Base-by-base conservation (phyloP, 225 moss, liverwort and hornwort species). In the Physcomitrellopsis africana region DNA sequence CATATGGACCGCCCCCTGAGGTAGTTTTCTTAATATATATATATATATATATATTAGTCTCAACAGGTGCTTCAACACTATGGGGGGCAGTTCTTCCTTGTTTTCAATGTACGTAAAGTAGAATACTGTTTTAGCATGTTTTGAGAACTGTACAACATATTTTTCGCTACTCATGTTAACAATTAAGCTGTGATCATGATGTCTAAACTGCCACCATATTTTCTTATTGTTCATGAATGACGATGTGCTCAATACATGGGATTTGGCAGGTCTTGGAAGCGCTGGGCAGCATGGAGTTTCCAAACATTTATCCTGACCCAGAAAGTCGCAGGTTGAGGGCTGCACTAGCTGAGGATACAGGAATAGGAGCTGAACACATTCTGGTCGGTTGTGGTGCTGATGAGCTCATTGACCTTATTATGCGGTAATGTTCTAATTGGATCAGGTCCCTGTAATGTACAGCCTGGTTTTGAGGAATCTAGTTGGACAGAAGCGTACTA, bases 1-100 rank as follows among this genome's bases (percentile, higher is more conserved):
- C 95, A 3, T 99, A 99, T 77, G 97, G 97, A 18, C 97, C 97
- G 1, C 97, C 97, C 67, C 93, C 97, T 62, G 94, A 95, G 93
- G 97, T 89, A 72, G 62, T 47, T 74, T 23, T 24, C 24, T 24
- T 24, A 24, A 1, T 24, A n/a, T n/a, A n/a, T n/a, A n/a, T n/a
- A n/a, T n/a, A n/a, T 57, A 5, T 13, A 32, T 68, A 9, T 61
- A 16, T 51, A 26, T 51, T 16, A 32, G 11, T 43, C 20, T 43
- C 0, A 17, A 18, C 45, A 46, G 54, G 41, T 63, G 46, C 18
- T 3, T 73, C 43, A 20, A 48, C 26, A 24, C 14, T 13, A 12
- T 15, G 67, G 60, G 8, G 65, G 60, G 75, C 41, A 55, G 15
- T 60, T 71, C 14, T 51, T 60, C 42, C 65, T 37, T 4, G 24